These are phyloP conservation scores for Calonectria pseudoturangicola DNA, from an alignment of 2,329 filamentous ascomycete species.

Conservation along the genomic window DNA sequence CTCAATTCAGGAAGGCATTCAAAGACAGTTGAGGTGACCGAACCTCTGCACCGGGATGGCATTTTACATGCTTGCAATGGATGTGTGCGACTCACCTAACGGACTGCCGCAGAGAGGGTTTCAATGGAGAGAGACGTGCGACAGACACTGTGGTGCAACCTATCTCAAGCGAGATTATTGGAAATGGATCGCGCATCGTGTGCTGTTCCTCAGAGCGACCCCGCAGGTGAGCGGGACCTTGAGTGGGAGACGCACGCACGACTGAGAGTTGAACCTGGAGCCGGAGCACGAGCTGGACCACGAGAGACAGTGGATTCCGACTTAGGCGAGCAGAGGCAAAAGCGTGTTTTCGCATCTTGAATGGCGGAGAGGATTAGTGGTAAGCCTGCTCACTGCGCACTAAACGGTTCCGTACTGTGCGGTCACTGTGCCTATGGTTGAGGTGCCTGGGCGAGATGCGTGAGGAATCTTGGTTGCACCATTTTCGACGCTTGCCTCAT, in stretches of 20 bases:
- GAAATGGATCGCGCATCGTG: conserved; percentile 39
- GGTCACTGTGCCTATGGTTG: not conserved
- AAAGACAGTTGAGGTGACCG: conserved; percentile 33
- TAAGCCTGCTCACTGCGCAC: not conserved
- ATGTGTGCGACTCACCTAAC: conserved; percentile 38
- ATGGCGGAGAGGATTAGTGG: not conserved
- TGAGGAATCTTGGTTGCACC: not conserved
- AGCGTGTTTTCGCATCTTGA: not conserved
- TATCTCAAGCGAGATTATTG: conserved; percentile 53
- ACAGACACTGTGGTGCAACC: conserved; percentile 47
- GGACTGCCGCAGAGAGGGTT: conserved; percentile 44
- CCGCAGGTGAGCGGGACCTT: conserved; percentile 27
- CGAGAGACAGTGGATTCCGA: conserved; percentile 16
- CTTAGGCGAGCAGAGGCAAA: conserved; percentile 28
- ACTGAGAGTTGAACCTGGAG: conserved; percentile 14
- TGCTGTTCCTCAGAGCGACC: conserved; percentile 34
- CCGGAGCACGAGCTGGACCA: conserved; percentile 16
- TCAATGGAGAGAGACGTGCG: conserved; percentile 47
- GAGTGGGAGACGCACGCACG: conserved; percentile 7
- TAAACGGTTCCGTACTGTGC: conserved; percentile 7
- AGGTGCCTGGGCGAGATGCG: not conserved
- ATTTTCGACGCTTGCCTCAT: not conserved
- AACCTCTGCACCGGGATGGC: conserved; percentile 31
- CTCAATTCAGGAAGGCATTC: conserved; percentile 9
- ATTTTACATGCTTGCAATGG: conserved; percentile 30